Evolutionary conservation across 257 asterid species (phyloP), one percentile per base, ranked within the genome.

Genomic region (Gardenia jasminoides): DNA sequence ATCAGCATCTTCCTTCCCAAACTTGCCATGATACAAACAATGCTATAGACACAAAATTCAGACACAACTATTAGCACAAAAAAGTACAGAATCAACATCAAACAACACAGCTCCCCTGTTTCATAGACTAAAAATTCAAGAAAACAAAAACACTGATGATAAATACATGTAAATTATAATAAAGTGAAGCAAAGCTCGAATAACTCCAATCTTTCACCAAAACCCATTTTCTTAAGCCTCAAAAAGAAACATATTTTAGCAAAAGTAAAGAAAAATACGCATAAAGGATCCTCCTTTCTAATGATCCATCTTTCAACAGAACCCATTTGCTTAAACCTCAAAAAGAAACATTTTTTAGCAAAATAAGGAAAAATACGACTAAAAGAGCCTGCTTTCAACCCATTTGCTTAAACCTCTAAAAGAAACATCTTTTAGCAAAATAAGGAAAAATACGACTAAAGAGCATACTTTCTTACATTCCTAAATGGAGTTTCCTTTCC

Each of bases 1-100:
- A 84, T 84, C 79, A 93, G 86, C 98, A 93, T 91, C 91, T 94
- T 94, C 85, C 99, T 89, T 69, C 86, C 86, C 79, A 83, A 73
- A 71, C 43, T 79, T n/a, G 98, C 90, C 99, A 94, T 94, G 81
- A 75, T 73, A 52, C 72, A 77, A 67, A 79, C 67, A 76, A 78
- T 48, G 68, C 95, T 88, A 78, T 10, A 81, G 30, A 72, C 82
- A 77, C 80, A 90, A 74, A 77, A 80, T 70, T 79, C 52, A 76
- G 58, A 77, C 58, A 50, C n/a, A 31, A 80, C 33, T 11, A 56
- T 74, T 30, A 78, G 66, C 82, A 41, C 19, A 62, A 69, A 30
- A 64, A 58, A 67, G 28, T 66, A 86, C 36, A 62, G 56, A 66
- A 78, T 69, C 39, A 82, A 68, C 50, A 78, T 46, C n/a, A 41